Base-by-base conservation (phyloP, 352 stramenopile genomes). In the Globisporangium solare region DNA sequence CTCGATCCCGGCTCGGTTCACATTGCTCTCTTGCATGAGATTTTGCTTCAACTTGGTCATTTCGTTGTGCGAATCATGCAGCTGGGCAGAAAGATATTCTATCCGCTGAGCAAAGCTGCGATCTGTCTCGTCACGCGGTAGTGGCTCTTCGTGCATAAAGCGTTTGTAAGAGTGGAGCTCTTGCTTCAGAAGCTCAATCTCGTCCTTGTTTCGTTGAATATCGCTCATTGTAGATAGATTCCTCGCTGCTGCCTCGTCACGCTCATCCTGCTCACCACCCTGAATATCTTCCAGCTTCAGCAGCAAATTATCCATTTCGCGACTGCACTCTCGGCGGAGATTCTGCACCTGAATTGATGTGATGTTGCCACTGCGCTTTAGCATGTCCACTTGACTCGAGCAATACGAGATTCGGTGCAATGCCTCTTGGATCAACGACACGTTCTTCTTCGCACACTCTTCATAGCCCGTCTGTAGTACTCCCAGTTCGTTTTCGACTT, bases 41-140 rank as follows among this genome's bases (percentile, higher is more conserved):
- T 69, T 59, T 47, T 84, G 74, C 48, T 81, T 74, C 17, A 87
- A 56, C 63, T 78, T 70, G 40, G 64, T 73, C 68, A 89, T 79
- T 41, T 87, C 70, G 12, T 71, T 50, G 2, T 71, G 67, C 22
- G 87, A 52, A 20, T 76, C 61, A 31, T 81, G 60, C 43, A 89
- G 54, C 35, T 84, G 76, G 4, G 43, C 54, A 32, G 79, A 59
- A 13, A 80, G 74, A 2, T 61, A 1, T n/a, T 83, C 68, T 22
- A 88, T 83, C n/a, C 69, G 59, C 21, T 61, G 31, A 11, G 65
- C 47, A 35, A 71, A 48, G 20, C 60, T 48, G 27, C 56, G 41
- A 15, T 49, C 53, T 45, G 18, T 64, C 42, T 7, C 64, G 22
- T 14, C 53, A 24, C 14, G 55, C 41, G 15, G 1, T 39, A n/a